Base-by-base conservation (phyloP, 2,329 filamentous ascomycete genomes). In the Leptodontidium sp. region DNA sequence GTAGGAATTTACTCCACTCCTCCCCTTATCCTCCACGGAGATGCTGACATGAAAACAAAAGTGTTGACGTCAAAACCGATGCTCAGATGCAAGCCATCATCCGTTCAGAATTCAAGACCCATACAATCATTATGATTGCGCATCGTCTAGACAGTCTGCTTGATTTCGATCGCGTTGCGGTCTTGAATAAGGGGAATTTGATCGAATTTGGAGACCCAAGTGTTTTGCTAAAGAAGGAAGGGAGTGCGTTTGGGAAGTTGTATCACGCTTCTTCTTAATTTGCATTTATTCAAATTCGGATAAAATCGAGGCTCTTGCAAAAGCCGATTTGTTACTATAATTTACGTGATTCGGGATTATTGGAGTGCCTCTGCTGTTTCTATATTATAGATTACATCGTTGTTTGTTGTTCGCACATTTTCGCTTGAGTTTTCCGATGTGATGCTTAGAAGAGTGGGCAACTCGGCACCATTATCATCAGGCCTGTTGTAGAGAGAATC, bases 131-230 rank as follows among this genome's bases (percentile, higher is more conserved):
- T 52, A 68, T 71, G 2, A 70, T 76, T 4, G 75, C 73, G 43
- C 75, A 77, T 68, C 67, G 74, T 8, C 49, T 77, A 14, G 67
- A 76, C 29, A 84, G 81, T 0, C 82, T 84, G 50, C 74, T 80
- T 21, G 82, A 83, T 70, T 83, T 81, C 72, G 83, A 84, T 72
- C 78, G 75, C 24, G 78, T 85, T 63, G 77, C 80, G 5, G 81
- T 84, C 8, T 79, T 85, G 78, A 80, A 84, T 61, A 70, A 55
- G 29, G 71, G 71, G n/a, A 82, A 87, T 70, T 89, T 97, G 24
- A 86, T 94, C 11, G 94, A 98, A 81, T 97, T 88, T 77, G 95
- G 89, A 14, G 90, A 95, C 75, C 95, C 95, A 0, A 94, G 90
- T 82, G 89, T 92, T 73, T 83, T 98, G 65, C 75, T 81, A 53